Percentiles rank a stretch among this genome's conserved stretches.
These are phyloP conservation scores for Zygotorulaspora florentina DNA, from an alignment of 805 yeast species.

Conservation along the genomic window DNA sequence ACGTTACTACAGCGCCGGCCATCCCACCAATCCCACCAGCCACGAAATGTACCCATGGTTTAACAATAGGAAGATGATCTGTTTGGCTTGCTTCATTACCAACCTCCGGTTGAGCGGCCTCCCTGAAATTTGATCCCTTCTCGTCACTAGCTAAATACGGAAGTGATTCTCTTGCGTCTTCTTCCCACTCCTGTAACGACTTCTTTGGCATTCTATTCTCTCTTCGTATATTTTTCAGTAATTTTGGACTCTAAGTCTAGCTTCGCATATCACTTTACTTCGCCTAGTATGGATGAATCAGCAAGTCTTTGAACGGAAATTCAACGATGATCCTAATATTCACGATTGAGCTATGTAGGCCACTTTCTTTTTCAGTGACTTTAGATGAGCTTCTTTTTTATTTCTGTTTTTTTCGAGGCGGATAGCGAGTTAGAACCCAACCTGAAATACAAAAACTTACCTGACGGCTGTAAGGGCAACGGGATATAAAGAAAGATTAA, in stretches of 20 bases:
- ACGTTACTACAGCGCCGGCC: slow-evolving; percentile 92
- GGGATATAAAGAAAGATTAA: not conserved
- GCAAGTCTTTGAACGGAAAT: too few species aligned
- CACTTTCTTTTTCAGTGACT: too few species aligned
- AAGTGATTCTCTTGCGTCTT: slow-evolving; percentile 55
- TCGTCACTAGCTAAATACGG: slow-evolving; percentile 71
- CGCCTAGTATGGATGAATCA: too few species aligned
- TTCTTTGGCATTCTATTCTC: slow-evolving; percentile 23
- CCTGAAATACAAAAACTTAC: not conserved
- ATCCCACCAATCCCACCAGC: slow-evolving; percentile 95
- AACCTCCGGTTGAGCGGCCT: slow-evolving; percentile 29
- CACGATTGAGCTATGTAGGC: too few species aligned
- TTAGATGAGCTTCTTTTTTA: not conserved
- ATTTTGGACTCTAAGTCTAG: too few species aligned
- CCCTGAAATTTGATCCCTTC: slow-evolving; percentile 52
- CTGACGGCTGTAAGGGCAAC: not conserved
- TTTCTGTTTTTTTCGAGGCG: too few species aligned
- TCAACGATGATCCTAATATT: too few species aligned
- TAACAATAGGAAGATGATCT: slow-evolving; percentile 30
- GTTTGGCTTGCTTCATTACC: slow-evolving; percentile 7
- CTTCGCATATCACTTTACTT: not conserved
- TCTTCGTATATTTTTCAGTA: not conserved
- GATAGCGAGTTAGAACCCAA: too few species aligned
- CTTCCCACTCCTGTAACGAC: slow-evolving; percentile 37
- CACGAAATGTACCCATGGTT: slow-evolving; percentile 74